These are phyloP conservation scores for Eustoma russellianum DNA, from an alignment of 257 asterid species.

Conservation along the genomic window DNA sequence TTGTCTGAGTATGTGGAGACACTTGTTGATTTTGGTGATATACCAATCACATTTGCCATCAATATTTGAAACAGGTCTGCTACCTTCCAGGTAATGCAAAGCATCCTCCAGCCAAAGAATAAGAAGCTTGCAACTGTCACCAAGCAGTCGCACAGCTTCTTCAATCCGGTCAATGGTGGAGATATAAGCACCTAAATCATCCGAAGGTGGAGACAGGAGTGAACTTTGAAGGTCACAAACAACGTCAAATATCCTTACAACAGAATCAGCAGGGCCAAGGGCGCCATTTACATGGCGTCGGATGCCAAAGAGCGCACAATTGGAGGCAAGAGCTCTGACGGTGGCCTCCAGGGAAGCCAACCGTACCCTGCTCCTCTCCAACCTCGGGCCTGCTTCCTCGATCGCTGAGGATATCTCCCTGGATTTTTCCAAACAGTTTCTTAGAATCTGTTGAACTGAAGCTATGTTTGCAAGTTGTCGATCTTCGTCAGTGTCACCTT, in stretches of 20 bases:
- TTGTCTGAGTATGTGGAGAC: constrained; percentile 32
- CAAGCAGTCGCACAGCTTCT: constrained; percentile 59
- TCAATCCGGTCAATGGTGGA: constrained; percentile 34
- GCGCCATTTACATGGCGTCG: constrained; percentile 36
- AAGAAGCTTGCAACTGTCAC: constrained; percentile 45
- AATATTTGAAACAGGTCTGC: background rate
- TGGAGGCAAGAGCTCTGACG: constrained; percentile 27
- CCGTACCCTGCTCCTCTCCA: constrained; percentile 21
- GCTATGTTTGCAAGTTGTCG: constrained; percentile 23
- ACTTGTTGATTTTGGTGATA: constrained; percentile 25
- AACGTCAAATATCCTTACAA: constrained; percentile 38
- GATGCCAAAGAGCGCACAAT: constrained; percentile 41
- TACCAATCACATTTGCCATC: constrained; percentile 22
- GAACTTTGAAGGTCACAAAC: constrained; percentile 43
- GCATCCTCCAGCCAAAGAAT: constrained; percentile 69
- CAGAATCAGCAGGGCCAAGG: constrained; percentile 53
- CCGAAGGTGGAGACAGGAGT: constrained; percentile 20
- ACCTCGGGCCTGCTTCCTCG: constrained; percentile 27
- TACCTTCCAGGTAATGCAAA: constrained; percentile 22
- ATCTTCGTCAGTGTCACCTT: too few relatives aligned
- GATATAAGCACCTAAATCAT: constrained; percentile 25
- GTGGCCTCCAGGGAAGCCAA: constrained; percentile 22
- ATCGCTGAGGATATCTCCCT: constrained; percentile 34
- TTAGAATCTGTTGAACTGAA: constrained; percentile 44
- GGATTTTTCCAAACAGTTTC: constrained; percentile 48